Evolutionary conservation across 106 monocot species (phyloP), one percentile per base, ranked within the genome.

Genomic region (Dioscorea dumetorum): DNA sequence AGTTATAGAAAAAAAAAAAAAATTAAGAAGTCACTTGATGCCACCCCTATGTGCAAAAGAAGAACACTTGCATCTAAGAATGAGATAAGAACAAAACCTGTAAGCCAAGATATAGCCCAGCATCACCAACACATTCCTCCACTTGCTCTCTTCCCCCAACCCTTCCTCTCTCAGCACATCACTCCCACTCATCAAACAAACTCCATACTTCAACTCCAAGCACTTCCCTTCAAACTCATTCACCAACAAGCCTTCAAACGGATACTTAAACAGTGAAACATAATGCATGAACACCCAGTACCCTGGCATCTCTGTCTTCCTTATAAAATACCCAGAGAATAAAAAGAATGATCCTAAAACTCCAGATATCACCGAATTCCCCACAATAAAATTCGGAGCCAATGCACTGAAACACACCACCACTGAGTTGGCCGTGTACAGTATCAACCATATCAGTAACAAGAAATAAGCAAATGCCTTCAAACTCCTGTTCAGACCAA

Each of bases 201-300:
- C 71, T 31, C 84, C 88, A 22, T 57, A 50, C 33, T 33, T 70
- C 22, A 61, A 41, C 81, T 86, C 80, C 76, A 91, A 63, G 60
- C 95, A 97, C 76, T 69, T 86, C 13, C 82, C 88, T 22, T 74
- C 67, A 75, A 91, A 91, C 78, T 97, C 91, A 67, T 91, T 97
- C 62, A 91, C 80, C 67, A 97, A 52, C 62, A 97, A 79, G 33
- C 77, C 86, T 63, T 97, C 91, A 58, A 97, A 87, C 7, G 95
- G 95, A 60, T 91, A 91, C 78, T 88, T 97, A 69, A 97, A 97
- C 78, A 97, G 59, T 1, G 95, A 97, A 0, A 87, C 31, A 58
- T 91, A 97, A 73, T 91, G 86, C 95, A 97, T 89, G 78, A 97
- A 97, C 17, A 91, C 74, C 95, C 95, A 97, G 57, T 79, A 97